Percentiles rank a stretch among this genome's conserved stretches.
phyloP scores from a whole-genome alignment of 2,329 filamentous ascomycete genomes.

The Cephalotrichum gorgonifer region DNA sequence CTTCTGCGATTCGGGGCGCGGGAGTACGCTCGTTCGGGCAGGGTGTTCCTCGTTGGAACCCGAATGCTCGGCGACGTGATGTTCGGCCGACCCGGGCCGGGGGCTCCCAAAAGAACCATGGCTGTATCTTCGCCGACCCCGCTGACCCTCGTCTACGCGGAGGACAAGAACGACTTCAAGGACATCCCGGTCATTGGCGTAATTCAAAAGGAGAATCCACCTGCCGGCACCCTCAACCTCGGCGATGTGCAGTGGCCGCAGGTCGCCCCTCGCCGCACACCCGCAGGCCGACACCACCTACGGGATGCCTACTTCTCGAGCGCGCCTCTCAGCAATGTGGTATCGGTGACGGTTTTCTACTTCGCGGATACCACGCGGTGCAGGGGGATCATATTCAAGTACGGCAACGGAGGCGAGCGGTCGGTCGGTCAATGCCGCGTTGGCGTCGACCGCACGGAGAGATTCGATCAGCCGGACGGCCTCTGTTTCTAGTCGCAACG shows the following conservation, averaged over 20 bases:
- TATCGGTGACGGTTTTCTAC: neutral
- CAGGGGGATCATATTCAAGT: neutral
- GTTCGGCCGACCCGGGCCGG: neutral
- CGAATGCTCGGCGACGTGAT: neutral
- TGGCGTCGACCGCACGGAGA: neutral
- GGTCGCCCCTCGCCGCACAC: no score
- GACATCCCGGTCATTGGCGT: neutral
- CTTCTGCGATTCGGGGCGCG: neutral
- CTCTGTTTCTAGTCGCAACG: neutral
- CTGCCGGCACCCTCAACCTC: no score
- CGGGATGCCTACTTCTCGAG: neutral
- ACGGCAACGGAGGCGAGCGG: neutral
- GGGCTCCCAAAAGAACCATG: neutral
- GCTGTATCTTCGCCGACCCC: neutral
- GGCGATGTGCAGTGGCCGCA: neutral
- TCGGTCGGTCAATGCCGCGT: neutral
- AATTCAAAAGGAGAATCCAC: neutral
- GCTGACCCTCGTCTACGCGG: neutral
- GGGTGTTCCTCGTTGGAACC: neutral
- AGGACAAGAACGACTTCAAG: neutral
- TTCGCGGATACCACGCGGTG: neutral
- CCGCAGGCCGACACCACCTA: neutral
- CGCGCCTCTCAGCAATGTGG: neutral
- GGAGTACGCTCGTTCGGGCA: neutral
- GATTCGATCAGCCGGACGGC: neutral